These are phyloP conservation scores for Curvularia verruculosa DNA, from an alignment of 2,329 filamentous ascomycete genomes.

Conservation along the genomic window DNA sequence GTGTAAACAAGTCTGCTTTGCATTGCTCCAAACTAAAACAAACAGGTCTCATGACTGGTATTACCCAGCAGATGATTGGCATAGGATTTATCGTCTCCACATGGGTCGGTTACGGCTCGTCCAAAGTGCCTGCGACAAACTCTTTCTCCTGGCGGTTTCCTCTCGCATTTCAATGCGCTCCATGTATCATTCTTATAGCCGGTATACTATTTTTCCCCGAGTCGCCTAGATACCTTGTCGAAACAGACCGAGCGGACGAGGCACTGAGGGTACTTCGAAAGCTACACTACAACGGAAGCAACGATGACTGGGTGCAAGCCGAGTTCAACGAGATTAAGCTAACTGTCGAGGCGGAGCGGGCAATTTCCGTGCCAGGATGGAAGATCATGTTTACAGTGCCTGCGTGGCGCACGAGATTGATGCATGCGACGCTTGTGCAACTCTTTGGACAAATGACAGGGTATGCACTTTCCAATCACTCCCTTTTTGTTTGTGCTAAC, in stretches of 20 bases:
- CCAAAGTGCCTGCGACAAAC: conserved; percentile 44
- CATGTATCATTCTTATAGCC: conserved; percentile 51
- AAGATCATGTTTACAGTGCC: conserved; percentile 63
- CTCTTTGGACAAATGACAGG: conserved; percentile 70
- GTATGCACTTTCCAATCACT: conserved; percentile 28
- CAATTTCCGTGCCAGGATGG: conserved; percentile 61
- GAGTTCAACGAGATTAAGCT: conserved; percentile 67
- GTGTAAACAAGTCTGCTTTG: not conserved
- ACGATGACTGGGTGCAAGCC: conserved; percentile 63
- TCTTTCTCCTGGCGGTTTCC: conserved; percentile 53
- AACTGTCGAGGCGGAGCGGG: conserved; percentile 66
- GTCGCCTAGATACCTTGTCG: conserved; percentile 46
- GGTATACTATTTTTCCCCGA: conserved; percentile 53
- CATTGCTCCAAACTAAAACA: not conserved
- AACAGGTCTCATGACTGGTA: conserved; percentile 58
- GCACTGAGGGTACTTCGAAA: conserved; percentile 54
- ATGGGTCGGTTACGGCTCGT: conserved; percentile 56
- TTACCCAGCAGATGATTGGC: conserved; percentile 64
- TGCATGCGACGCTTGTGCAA: conserved; percentile 67
- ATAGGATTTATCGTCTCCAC: conserved; percentile 64
- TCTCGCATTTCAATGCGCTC: conserved; percentile 55
- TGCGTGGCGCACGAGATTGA: conserved; percentile 65
- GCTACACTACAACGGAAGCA: conserved; percentile 61
- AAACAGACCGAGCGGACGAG: conserved; percentile 62
- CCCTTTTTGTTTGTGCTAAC: conserved; percentile 10